Evolutionary conservation across 164 flowering plant genomes (phyloP).

Genomic region (Umbilicus rupestris): DNA sequence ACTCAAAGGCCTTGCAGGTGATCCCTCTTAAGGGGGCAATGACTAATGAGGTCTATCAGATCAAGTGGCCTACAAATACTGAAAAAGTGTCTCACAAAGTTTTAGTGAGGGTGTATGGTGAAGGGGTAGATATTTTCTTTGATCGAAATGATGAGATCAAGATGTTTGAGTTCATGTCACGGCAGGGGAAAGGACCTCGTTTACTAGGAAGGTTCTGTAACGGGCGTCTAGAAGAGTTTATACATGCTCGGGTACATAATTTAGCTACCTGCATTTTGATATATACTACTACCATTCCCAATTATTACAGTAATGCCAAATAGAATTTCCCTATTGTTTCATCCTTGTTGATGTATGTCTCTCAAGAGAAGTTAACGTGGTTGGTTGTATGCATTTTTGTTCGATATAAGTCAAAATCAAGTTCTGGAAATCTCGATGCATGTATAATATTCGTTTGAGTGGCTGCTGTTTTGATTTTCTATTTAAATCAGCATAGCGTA

Average conservation of each 20-base stretch:
- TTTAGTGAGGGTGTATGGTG: constrained; percentile 66
- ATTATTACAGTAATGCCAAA: too few relatives aligned
- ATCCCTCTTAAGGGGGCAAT: constrained; percentile 72
- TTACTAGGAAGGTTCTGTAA: constrained; percentile 51
- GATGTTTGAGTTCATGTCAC: constrained; percentile 74
- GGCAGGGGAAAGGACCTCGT: constrained; percentile 71
- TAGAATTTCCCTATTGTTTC: too few relatives aligned
- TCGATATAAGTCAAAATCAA: too few relatives aligned
- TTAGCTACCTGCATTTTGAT: neutral
- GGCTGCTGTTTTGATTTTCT: too few relatives aligned
- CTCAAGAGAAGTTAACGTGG: too few relatives aligned
- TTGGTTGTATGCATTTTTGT: too few relatives aligned
- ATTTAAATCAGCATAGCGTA: too few relatives aligned
- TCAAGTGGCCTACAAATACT: constrained; percentile 51
- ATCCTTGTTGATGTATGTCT: too few relatives aligned
- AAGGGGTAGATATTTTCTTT: constrained; percentile 77
- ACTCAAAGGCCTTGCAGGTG: constrained; percentile 44
- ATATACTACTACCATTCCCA: neutral
- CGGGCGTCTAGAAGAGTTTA: constrained; percentile 83
- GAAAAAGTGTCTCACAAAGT: constrained; percentile 38
- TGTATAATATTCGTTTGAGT: too few relatives aligned
- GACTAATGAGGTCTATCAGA: constrained; percentile 79
- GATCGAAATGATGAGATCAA: constrained; percentile 54
- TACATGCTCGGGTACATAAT: constrained; percentile 57
- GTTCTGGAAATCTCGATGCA: too few relatives aligned